Base-by-base conservation (phyloP, 805 yeast species). In the Wickerhamiella spandovensis region DNA sequence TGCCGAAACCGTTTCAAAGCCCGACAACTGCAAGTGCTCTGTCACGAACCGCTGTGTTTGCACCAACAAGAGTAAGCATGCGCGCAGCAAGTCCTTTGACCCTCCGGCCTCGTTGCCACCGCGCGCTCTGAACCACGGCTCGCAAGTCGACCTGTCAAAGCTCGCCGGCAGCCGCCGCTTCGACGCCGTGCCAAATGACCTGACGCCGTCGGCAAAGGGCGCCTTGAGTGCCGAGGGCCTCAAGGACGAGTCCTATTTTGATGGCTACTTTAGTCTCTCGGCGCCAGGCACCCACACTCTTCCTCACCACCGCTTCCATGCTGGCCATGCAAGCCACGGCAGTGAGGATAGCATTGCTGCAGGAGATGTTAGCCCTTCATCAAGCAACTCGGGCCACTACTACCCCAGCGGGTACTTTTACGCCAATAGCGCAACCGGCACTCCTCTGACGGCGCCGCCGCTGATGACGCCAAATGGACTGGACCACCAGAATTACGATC, bases 1-100 rank as follows among this genome's bases (percentile, higher is more conserved):
- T 7, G 54, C 56, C 18, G 32, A 28, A 28, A 56, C 52, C 30
- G 25, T 48, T 8, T 35, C 48, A 5, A 43, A 37, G n/a, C 13
- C 18, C n/a, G 42, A 45, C 22, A 13, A 25, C 17, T 52, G 51
- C 48, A 43, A 45, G 32, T 50, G 53, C 28, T 22, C 30, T 20
- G 10, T 25, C 42, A 43, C 45, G 7, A 13, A 8, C 28, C 39
- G 41, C 35, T 52, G 54, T 44, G 35, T 20, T 6, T 52, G 54
- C 44, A 13, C 46, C 43, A 39, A 22, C 43, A 21, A 35, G 39
- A 35, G 43, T 24, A 21, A 18, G 43, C 43, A 21, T 20, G 24
- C 20, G 7, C 43, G 43, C 13, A 18, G 21, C 23, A 20, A 12
- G 22, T 35, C 39, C 20, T 35, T 35, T 35, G 39, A 35, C 6